Evolutionary conservation across 2,329 filamentous ascomycete genomes (phyloP).

Genomic region (Sarocladium brachiariae): DNA sequence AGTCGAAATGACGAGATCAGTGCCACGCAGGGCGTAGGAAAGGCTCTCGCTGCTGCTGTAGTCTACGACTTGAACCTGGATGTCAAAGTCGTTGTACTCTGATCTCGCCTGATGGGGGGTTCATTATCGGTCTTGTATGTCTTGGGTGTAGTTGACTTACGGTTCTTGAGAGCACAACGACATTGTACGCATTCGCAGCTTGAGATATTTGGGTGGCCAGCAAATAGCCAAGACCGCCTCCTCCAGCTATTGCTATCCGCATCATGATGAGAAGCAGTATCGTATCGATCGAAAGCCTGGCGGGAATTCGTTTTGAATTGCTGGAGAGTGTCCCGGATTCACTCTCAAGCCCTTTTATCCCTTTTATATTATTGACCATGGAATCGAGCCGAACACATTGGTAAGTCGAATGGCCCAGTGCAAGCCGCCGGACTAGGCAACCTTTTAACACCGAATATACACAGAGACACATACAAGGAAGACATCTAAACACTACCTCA

Average conservation of each 20-base stretch:
- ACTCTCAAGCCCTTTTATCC: too few species aligned
- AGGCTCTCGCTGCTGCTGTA: slow-evolving; percentile 54
- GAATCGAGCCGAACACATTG: too few species aligned
- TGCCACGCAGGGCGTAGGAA: slow-evolving; percentile 59
- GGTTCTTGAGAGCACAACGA: slow-evolving; percentile 62
- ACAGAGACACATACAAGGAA: too few species aligned
- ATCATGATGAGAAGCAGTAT: too few species aligned
- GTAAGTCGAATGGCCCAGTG: too few species aligned
- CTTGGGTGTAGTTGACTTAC: too few species aligned
- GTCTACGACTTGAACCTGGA: slow-evolving; percentile 64
- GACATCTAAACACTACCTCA: too few species aligned
- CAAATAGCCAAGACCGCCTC: slow-evolving; percentile 36
- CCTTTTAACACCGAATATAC: too few species aligned
- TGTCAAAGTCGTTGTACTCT: slow-evolving; percentile 46
- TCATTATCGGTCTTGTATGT: too few species aligned
- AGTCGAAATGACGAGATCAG: slow-evolving; percentile 70
- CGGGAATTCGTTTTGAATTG: not conserved
- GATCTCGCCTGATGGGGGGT: slow-evolving; percentile 42
- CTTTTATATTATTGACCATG: too few species aligned
- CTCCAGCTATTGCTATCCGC: slow-evolving; percentile 43
- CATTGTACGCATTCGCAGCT: slow-evolving; percentile 52
- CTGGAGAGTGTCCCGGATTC: not conserved
- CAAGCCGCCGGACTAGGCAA: too few species aligned
- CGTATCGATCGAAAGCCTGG: too few species aligned
- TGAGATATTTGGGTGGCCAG: slow-evolving; percentile 50